Base-by-base conservation (phyloP, 139 green algal species). In the Picochlorum costavermella region DNA sequence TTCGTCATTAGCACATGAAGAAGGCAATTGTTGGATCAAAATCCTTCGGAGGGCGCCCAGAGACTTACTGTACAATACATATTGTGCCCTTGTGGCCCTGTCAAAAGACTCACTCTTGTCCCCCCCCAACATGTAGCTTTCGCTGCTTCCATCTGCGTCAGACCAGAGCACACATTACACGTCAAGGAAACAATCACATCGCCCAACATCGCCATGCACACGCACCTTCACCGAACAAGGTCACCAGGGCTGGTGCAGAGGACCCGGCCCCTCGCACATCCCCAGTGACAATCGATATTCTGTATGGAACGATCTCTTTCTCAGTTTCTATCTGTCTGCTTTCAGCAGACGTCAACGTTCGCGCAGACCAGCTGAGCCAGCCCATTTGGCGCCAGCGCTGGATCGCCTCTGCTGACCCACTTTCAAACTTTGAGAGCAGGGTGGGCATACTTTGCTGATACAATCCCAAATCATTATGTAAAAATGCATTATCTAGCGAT, bases 221-320 rank as follows among this genome's bases (percentile, higher is more conserved):
- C 59, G 33, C 46, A 76, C 70, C 65, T 62, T 71, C 53, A 23
- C 71, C 71, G 6, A 70, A 66, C 2, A 77, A 44, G 13, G 28
- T 63, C 1, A 83, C 49, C 5, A 65, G 48, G 1, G 77, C 77
- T 9, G 74, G 57, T 2, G 70, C 61, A 16, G 69, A 30, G 6
- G 79, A 92, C 29, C 88, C 89, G 17, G 88, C 88, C 1, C 89
- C 89, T 3, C 89, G 71, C 30, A 92, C 69, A 28, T 89, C 84
- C n/a, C 88, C 89, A 2, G 89, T 96, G 1, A 83, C 65, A 28
- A 95, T 64, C 25, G 70, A 61, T 2, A 84, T 61, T 16, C 51
- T 44, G 33, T 83, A 83, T 33, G 25, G 25, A 36, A 59, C 25
- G 14, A 31, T 37, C 12, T 59, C 25, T 30, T 59, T 59, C 4